Percentiles rank a stretch among this genome's conserved stretches.
phyloP scores from a whole-genome alignment of 768 basidiomycete genomes.

The Hirschioporus abietinus region DNA sequence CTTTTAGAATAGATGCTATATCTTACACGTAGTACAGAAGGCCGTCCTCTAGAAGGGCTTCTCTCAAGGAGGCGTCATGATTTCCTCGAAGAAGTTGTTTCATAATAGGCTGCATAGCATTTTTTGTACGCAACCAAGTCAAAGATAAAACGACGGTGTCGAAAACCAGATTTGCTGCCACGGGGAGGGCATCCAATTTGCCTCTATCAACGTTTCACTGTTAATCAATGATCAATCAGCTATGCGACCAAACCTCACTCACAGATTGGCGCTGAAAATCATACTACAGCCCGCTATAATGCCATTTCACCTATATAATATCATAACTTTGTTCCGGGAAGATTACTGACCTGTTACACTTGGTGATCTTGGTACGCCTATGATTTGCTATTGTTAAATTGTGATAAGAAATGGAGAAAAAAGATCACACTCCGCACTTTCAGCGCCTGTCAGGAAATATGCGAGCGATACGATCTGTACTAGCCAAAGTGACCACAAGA shows the following conservation, averaged over 20 bases:
- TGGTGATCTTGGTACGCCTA: not conserved
- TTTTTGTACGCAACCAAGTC: not conserved
- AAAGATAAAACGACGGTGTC: not conserved
- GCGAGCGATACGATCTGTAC: not conserved
- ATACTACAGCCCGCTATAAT: not conserved
- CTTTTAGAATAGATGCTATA: not conserved
- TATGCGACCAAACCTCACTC: not conserved
- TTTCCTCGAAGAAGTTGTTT: not conserved
- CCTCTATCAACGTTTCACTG: not conserved
- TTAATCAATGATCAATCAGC: not conserved
- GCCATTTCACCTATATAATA: not conserved
- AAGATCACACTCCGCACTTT: not conserved
- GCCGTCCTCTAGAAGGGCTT: conserved; percentile 26
- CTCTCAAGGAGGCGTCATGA: not conserved
- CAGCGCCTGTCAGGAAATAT: not conserved
- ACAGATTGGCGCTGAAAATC: not conserved
- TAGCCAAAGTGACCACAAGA: not conserved
- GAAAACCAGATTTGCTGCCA: not conserved
- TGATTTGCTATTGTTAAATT: not conserved
- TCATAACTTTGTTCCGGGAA: not conserved
- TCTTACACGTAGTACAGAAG: conserved; percentile 30
- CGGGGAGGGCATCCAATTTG: not conserved
- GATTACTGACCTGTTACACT: not conserved
- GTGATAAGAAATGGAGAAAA: not conserved
- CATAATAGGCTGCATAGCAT: not conserved